phyloP scores from a whole-genome alignment of 78 protist species.

The Pelomyxa schiedti region DNA sequence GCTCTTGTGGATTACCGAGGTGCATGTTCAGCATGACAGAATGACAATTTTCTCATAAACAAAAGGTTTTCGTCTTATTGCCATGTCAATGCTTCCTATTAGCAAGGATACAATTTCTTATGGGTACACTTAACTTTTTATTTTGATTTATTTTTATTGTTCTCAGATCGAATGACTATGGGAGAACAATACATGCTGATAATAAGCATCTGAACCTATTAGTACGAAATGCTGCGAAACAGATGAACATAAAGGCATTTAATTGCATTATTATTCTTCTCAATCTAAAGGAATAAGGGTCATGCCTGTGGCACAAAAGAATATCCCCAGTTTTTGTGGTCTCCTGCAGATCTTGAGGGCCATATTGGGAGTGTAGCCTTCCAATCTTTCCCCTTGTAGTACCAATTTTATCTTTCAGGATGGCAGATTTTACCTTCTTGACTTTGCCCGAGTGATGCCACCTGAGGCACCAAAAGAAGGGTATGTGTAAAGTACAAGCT shows the following conservation, averaged over 20 bases:
- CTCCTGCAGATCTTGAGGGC: background rate
- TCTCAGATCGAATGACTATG: conserved; percentile 42
- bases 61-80: conserved; percentile 52
- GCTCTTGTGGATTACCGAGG: conserved; percentile 51
- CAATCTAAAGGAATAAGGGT: conserved; percentile 32
- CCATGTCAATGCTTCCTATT: conserved; percentile 48
- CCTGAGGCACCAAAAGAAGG: conserved; percentile 43
- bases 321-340: conserved; percentile 8
- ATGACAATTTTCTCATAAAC: no score
- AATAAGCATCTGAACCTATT: background rate
- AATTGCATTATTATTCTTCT: no score
- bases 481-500: background rate
- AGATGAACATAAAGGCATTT: background rate
- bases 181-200: conserved; percentile 28
- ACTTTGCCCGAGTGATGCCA: conserved; percentile 41
- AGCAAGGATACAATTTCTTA: conserved; percentile 23
- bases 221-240: conserved; percentile 13
- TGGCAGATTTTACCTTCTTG: conserved; percentile 42
- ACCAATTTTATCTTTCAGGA: conserved; percentile 25
- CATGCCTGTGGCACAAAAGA: conserved; percentile 28
- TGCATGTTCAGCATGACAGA: no score
- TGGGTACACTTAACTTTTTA: background rate
- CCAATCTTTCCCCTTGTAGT: conserved; percentile 37
- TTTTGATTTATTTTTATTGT: background rate
- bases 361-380: background rate